phyloP scores from a whole-genome alignment of 169 alveolate genomes.

The Eimeria maxima region DNA sequence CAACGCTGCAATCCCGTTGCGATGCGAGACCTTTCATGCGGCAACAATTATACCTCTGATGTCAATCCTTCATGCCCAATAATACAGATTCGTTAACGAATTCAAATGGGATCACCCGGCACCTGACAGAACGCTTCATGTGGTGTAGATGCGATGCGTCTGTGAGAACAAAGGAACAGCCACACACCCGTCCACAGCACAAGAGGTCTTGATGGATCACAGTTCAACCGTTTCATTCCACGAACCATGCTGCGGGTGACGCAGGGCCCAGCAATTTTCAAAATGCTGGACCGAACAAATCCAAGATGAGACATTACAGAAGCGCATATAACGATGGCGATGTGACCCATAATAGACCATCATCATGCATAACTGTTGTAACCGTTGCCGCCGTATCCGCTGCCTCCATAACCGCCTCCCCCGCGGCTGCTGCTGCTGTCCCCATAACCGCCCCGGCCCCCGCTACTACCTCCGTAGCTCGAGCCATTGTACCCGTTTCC shows the following conservation, averaged over 20 bases:
- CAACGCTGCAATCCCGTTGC: slow-evolving; percentile 65
- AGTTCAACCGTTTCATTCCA: slow-evolving; percentile 15
- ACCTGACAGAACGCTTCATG: slow-evolving; percentile 73
- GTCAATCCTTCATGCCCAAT: slow-evolving; percentile 63
- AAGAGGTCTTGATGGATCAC: not conserved
- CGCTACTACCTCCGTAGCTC: slow-evolving; percentile 55
- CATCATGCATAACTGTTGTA: slow-evolving; percentile 54
- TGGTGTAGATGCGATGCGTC: slow-evolving; percentile 75
- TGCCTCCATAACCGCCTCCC: slow-evolving; percentile 73
- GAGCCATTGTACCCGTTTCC: slow-evolving; percentile 67
- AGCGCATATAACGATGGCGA: slow-evolving; percentile 37
- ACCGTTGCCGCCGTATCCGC: slow-evolving; percentile 58
- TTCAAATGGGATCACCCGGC: slow-evolving; percentile 81
- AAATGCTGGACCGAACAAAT: slow-evolving; percentile 51
- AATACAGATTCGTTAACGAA: slow-evolving; percentile 48
- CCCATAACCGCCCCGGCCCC: slow-evolving; percentile 68
- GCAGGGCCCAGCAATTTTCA: slow-evolving; percentile 42
- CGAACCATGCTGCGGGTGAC: slow-evolving; percentile 68
- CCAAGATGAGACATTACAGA: slow-evolving; percentile 30
- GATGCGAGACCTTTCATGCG: slow-evolving; percentile 76
- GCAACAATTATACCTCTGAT: slow-evolving; percentile 72
- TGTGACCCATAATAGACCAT: not conserved
- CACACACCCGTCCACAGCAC: slow-evolving; percentile 58
- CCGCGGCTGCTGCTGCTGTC: slow-evolving; percentile 86
- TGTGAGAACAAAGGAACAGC: slow-evolving; percentile 40